phyloP scores from a whole-genome alignment of 2,329 filamentous ascomycete genomes.

The Elsinoe arachidis region DNA sequence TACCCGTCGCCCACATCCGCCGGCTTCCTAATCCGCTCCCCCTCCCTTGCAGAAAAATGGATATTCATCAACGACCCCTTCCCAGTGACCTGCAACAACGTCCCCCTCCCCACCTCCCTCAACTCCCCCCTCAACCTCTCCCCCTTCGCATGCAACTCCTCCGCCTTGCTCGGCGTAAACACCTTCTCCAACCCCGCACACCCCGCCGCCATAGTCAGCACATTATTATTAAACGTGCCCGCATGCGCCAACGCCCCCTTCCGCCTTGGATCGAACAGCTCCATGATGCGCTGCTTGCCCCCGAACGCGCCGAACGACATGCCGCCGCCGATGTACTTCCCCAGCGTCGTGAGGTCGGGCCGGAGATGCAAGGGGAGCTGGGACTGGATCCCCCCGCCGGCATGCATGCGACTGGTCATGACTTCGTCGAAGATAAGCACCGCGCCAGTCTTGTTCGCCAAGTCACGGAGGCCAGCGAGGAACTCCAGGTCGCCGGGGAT shows the following conservation, averaged over 20 bases:
- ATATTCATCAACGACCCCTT: conserved; percentile 30
- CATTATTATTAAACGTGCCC: conserved; percentile 63
- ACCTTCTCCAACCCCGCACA: conserved; percentile 31
- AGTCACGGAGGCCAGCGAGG: conserved; percentile 41
- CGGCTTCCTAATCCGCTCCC: conserved; percentile 20
- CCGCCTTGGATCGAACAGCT: conserved; percentile 44
- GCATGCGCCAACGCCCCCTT: conserved; percentile 43
- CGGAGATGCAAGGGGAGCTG: conserved; percentile 35
- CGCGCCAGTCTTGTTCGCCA: conserved; percentile 42
- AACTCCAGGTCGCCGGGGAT: conserved; percentile 46
- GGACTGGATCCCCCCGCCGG: conserved; percentile 36
- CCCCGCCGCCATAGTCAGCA: conserved; percentile 51
- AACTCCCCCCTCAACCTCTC: conserved; percentile 25
- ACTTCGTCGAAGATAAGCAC: conserved; percentile 64
- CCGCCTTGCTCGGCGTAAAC: conserved; percentile 27
- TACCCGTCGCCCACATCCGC: conserved; percentile 21
- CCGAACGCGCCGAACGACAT: conserved; percentile 61
- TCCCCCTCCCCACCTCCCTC: conserved; percentile 24
- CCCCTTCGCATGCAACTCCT: conserved; percentile 26
- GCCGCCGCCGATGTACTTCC: conserved; percentile 60
- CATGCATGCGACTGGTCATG: conserved; percentile 54
- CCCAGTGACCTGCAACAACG: conserved; percentile 31
- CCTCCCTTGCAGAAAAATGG: conserved; percentile 26
- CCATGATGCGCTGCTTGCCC: conserved; percentile 51
- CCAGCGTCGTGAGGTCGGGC: conserved; percentile 56